phyloP scores from a whole-genome alignment of 345 rosid genomes.

The Citrus unshiu region DNA sequence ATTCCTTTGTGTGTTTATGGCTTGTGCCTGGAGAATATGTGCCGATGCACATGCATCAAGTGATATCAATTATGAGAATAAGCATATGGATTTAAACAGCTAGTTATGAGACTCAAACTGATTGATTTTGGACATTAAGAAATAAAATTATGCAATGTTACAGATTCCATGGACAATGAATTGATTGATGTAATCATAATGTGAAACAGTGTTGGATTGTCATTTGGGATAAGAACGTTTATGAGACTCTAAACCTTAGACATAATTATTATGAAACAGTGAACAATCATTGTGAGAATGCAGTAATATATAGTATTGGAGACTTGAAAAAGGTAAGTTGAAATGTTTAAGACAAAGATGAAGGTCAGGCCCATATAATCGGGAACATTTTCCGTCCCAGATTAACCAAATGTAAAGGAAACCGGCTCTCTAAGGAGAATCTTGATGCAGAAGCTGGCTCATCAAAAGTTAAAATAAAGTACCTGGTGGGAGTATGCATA shows the following conservation, averaged over 20 bases:
- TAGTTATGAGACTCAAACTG: not conserved
- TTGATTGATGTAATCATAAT: not conserved
- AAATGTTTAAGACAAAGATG: not conserved
- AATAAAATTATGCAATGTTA: not conserved
- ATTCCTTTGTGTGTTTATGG: not conserved
- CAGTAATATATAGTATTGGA: not conserved
- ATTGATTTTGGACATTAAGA: not conserved
- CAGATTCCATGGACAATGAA: not conserved
- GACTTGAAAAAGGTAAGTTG: not conserved
- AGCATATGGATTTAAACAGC: not conserved
- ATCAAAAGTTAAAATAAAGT: conserved; percentile 7
- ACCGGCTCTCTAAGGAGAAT: not conserved
- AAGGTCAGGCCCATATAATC: too few species aligned
- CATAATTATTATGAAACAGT: too few species aligned
- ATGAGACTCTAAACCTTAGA: not conserved
- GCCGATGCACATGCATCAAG: not conserved
- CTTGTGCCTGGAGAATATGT: not conserved
- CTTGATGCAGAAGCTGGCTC: not conserved
- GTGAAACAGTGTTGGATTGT: not conserved
- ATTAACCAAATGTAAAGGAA: not conserved
- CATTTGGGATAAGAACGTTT: not conserved
- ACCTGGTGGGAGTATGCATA: conserved; percentile 93
- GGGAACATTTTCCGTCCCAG: not conserved
- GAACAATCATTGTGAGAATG: not conserved
- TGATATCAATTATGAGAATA: not conserved